Conservation (phyloP, 78 protist species). For the Paulinella micropora region DNA sequence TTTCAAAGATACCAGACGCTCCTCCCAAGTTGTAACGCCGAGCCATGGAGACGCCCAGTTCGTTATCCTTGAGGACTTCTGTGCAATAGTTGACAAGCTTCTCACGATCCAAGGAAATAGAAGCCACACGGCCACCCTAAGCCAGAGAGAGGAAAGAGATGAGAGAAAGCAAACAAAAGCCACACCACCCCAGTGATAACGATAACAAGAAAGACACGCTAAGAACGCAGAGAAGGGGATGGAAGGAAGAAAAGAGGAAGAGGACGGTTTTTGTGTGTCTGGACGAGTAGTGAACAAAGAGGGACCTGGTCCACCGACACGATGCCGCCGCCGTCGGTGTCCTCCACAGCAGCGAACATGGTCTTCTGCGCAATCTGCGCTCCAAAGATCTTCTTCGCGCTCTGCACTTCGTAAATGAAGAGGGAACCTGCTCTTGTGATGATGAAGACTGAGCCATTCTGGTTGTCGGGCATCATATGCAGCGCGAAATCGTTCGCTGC, state of each 20-base stretch:
- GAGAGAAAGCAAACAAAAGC: too few relatives aligned
- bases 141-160: neutral
- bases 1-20: conserved; percentile 69
- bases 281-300: too few relatives aligned
- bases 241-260: too few relatives aligned
- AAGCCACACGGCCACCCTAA: conserved; percentile 35
- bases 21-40: conserved; percentile 74
- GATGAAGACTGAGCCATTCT: conserved; percentile 68
- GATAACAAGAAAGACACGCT: neutral
- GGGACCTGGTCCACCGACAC: too few relatives aligned
- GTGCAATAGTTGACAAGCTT: conserved; percentile 72
- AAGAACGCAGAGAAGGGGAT: neutral
- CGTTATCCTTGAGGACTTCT: conserved; percentile 49
- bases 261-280: too few relatives aligned
- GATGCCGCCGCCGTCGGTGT: neutral
- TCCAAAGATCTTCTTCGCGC: neutral
- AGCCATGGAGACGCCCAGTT: conserved; percentile 76
- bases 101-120: conserved; percentile 62
- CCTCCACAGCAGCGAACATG: neutral
- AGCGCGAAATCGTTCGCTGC: conserved; percentile 94
- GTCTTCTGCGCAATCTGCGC: neutral
- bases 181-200: too few relatives aligned
- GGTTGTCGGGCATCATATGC: conserved; percentile 62
- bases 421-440: conserved; percentile 49
- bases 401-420: neutral